These are phyloP conservation scores for Ulmus americana DNA, from an alignment of 331 rosid genomes.

Conservation along the genomic window DNA sequence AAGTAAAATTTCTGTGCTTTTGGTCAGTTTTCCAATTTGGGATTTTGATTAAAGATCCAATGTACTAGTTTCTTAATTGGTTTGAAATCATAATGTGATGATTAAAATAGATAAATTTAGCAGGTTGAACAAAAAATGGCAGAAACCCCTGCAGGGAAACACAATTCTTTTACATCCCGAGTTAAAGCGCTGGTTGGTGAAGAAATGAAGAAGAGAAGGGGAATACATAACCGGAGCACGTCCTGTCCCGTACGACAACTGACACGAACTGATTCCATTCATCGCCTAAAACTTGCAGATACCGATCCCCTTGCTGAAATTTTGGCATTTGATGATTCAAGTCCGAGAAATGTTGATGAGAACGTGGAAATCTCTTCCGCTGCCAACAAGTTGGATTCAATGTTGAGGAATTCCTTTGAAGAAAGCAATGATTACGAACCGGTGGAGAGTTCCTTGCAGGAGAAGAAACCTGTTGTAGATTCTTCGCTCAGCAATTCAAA, in stretches of 20 bases:
- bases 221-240: constrained; percentile 45
- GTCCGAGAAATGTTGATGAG: constrained; percentile 21
- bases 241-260: constrained; percentile 40
- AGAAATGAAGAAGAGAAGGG: constrained; percentile 41
- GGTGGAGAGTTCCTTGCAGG: constrained; percentile 37
- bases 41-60: background rate
- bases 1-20: background rate
- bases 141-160: constrained; percentile 24
- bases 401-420: constrained; percentile 20
- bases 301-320: constrained; percentile 28
- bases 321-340: constrained; percentile 17
- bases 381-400: constrained; percentile 16
- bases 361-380: constrained; percentile 22
- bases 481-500: constrained; percentile 41
- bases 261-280: constrained; percentile 24
- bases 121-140: constrained; percentile 36
- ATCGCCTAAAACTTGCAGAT: constrained; percentile 26
- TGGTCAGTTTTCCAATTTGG: background rate
- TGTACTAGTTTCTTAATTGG: background rate
- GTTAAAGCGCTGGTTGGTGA: constrained; percentile 42
- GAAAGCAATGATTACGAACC: constrained; percentile 28
- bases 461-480: constrained; percentile 38
- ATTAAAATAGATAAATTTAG: constrained; percentile 10
- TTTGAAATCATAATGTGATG: background rate
- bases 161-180: constrained; percentile 40